A percentile compares a stretch with the other conserved stretches of the same genome.
phyloP scores from a whole-genome alignment of 805 yeast genomes.

The Yarrowia sp. region DNA sequence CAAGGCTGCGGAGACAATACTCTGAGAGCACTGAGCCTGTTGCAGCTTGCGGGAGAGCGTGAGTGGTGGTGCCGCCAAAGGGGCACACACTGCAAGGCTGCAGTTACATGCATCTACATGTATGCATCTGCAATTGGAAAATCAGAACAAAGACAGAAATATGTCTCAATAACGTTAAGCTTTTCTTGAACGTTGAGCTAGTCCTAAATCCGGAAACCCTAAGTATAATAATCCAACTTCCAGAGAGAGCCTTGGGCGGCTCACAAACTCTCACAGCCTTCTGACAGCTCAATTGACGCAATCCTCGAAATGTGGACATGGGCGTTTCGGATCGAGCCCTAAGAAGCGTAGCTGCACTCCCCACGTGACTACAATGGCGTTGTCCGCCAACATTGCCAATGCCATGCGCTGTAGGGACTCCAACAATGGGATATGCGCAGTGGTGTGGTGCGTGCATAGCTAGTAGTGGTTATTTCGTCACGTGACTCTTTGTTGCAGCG shows the following conservation, averaged over 20 bases:
- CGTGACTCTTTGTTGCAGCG: not conserved
- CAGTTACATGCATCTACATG: constrained; percentile 7
- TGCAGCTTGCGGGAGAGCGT: constrained; percentile 24
- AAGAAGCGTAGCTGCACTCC: not conserved
- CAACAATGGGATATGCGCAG: constrained; percentile 1
- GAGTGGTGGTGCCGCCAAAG: constrained; percentile 25
- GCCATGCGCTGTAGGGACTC: not conserved
- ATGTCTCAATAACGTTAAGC: not conserved
- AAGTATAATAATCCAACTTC: not conserved
- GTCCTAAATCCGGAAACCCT: not conserved
- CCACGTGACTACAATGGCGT: not conserved
- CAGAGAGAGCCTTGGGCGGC: not conserved
- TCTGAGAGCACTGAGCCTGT: constrained; percentile 4
- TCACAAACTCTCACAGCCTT: not conserved
- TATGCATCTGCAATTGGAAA: not conserved
- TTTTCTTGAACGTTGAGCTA: constrained; percentile 3
- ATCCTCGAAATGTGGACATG: not conserved
- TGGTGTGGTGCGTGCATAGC: not conserved
- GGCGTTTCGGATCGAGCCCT: constrained; percentile 3
- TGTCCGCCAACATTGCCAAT: not conserved
- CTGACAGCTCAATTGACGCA: not conserved
- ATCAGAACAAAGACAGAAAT: not conserved
- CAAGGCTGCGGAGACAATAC: constrained; percentile 10
- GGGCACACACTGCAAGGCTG: constrained; percentile 24
- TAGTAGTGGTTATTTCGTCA: not conserved